Percentiles rank a stretch among this genome's conserved stretches.
Conservation (phyloP, 352 stramenopile species). For the Pythium aquatile region DNA sequence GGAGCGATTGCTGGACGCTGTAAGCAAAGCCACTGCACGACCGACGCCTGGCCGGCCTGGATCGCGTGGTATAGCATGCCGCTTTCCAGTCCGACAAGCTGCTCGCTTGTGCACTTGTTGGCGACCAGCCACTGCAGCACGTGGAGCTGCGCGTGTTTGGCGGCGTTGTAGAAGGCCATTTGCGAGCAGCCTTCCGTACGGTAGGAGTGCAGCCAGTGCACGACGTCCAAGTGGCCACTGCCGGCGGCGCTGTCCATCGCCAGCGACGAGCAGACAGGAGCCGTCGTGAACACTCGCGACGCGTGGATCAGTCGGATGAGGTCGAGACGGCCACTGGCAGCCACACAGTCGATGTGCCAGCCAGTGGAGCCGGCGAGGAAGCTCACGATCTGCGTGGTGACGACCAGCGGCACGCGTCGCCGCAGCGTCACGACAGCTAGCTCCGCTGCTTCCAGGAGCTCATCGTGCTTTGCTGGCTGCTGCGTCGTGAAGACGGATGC, state of each 20-base stretch:
- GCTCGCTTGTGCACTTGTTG: neutral
- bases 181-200: constrained; percentile 19
- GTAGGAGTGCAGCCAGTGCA: constrained; percentile 17
- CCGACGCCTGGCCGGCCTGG: neutral
- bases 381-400: constrained; percentile 4
- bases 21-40: constrained; percentile 11
- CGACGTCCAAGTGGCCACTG: constrained; percentile 1
- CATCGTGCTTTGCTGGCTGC: neutral
- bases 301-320: neutral
- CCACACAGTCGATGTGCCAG: constrained; percentile 15
- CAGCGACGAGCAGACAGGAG: constrained; percentile 12
- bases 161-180: constrained; percentile 19
- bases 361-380: constrained; percentile 12
- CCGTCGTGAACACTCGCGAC: neutral
- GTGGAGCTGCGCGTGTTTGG: constrained; percentile 3
- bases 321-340: neutral
- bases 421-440: neutral
- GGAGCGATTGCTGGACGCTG: neutral
- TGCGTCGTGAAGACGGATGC: neutral
- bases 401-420: neutral
- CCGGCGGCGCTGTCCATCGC: constrained; percentile 23
- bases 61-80: constrained; percentile 13
- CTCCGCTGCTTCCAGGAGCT: neutral
- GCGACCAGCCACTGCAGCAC: constrained; percentile 19
- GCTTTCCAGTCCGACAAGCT: neutral